Percentiles rank a stretch among this genome's conserved stretches.
Conservation (phyloP, 2,329 filamentous ascomycete species). For the Sclerotinia minor region DNA sequence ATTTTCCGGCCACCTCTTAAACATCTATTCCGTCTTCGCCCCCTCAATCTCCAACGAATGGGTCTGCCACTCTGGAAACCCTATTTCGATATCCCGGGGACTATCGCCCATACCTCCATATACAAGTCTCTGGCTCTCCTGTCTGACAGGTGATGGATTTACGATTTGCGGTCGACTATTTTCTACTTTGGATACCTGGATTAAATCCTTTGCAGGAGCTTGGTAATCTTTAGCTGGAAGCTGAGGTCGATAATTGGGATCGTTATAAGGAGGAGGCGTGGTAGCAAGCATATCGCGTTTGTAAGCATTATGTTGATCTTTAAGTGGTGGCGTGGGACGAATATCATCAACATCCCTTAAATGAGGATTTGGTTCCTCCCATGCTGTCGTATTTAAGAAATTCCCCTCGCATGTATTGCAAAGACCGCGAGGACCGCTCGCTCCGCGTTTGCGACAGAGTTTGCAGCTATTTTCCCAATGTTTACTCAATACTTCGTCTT, state of each 20-base stretch:
- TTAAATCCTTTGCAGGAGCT: no score
- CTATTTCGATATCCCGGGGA: conserved; percentile 14
- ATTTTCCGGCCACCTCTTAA: conserved; percentile 20
- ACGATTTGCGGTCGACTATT: conserved; percentile 6
- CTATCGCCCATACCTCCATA: conserved; percentile 11
- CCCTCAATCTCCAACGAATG: conserved; percentile 6
- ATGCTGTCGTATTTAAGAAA: neutral
- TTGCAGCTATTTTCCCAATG: neutral
- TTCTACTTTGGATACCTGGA: neutral
- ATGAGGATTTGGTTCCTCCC: neutral
- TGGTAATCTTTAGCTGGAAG: neutral
- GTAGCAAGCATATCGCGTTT: neutral
- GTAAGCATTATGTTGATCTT: neutral
- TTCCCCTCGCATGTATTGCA: conserved; percentile 8
- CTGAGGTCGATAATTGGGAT: neutral
- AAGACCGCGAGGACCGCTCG: neutral
- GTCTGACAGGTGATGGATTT: conserved; percentile 13
- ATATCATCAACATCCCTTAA: neutral
- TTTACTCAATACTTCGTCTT: neutral
- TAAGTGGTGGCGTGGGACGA: conserved; percentile 4
- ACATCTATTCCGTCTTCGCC: conserved; percentile 2
- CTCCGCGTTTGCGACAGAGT: conserved; percentile 3
- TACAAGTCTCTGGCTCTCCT: conserved; percentile 6
- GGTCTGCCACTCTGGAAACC: conserved; percentile 13
- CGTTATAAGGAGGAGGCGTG: neutral